Evolutionary conservation across 805 yeast species (phyloP), one percentile per base, ranked within the genome.

Genomic region (Tetrapisispora pingtungensis): DNA sequence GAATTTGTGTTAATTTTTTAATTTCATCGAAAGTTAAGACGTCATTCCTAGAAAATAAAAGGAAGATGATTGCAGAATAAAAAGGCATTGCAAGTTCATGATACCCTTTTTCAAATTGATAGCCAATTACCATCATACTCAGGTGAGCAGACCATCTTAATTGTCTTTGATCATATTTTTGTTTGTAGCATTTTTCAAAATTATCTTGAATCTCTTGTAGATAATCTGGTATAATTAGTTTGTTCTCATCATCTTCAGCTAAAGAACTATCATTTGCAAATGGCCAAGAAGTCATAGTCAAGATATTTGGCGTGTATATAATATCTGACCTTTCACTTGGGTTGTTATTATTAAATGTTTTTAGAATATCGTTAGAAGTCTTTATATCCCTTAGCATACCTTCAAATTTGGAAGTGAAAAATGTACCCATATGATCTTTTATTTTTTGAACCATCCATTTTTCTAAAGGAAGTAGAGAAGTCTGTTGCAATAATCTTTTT

Each of bases 331-430:
- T 40, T 38, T 43, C 41, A 26, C 62, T 27, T 6, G 17, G 17
- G n/a, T 26, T 14, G 17, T 35, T 40, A 12, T 26, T 37, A 22
- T 38, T 45, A 22, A 48, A 53, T 4, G 44, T 33, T 10, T 35
- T 43, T 3, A 46, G 31, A 17, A 58, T 40, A 13, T 75, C 82
- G 37, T 64, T 66, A 0, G 88, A 81, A 0, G 72, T 51, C 47
- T 75, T 75, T 38, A 87, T 78, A 57, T 89, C 97, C 55, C 81
- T 75, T 50, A 86, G 78, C 96, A 89, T 89, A 36, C 85, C 87
- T 56, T 86, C 88, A 28, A 89, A 69, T 52, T 83, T 83, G 3
- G 84, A 75, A 0, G 95, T 79, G 43, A 85, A 83, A 0, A 87
- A 74, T 2, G 84, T 72, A 0, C 96, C 96, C 55, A 84, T 73